These are phyloP conservation scores for Thelonectria olida DNA, from an alignment of 2,329 filamentous ascomycete genomes.

Conservation along the genomic window DNA sequence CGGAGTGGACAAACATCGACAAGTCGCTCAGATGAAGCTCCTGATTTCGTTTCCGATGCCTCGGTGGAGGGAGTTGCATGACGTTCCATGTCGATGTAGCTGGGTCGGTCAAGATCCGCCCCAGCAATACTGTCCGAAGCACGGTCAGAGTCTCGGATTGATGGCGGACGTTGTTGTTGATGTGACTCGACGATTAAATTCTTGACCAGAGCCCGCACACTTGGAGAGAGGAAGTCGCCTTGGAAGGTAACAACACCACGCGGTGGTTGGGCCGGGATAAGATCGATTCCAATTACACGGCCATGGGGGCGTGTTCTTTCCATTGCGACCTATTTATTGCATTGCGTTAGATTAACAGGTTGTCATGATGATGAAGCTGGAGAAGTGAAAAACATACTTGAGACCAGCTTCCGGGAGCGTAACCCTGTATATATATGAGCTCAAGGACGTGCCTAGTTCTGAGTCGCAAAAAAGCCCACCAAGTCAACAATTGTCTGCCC, in stretches of 20 bases:
- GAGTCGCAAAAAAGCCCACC: slow-evolving; percentile 56
- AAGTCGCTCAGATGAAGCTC: slow-evolving; percentile 50
- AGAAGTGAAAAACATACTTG: slow-evolving; percentile 57
- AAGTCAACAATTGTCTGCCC: slow-evolving; percentile 92
- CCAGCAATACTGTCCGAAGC: slow-evolving; percentile 37
- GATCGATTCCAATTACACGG: slow-evolving; percentile 88
- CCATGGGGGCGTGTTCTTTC: slow-evolving; percentile 80
- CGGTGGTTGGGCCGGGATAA: slow-evolving; percentile 92
- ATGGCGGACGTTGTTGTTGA: no score
- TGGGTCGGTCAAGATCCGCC: slow-evolving; percentile 53
- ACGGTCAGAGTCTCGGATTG: no score
- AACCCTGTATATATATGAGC: slow-evolving; percentile 64
- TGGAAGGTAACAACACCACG: slow-evolving; percentile 94
- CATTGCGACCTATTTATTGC: slow-evolving; percentile 73
- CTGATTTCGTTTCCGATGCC: background rate
- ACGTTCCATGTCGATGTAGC: slow-evolving; percentile 74
- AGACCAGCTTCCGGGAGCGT: slow-evolving; percentile 79
- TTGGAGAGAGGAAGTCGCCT: slow-evolving; percentile 85
- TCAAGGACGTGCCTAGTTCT: background rate
- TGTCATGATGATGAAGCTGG: no score
- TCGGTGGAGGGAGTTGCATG: slow-evolving; percentile 34
- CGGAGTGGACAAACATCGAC: slow-evolving; percentile 71
- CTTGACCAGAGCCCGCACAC: slow-evolving; percentile 80
- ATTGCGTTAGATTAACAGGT: background rate
- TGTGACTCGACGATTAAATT: slow-evolving; percentile 74